Percentiles rank a stretch among this genome's conserved stretches.
phyloP scores from a whole-genome alignment of 2,329 filamentous ascomycete species.

The Stagonosporopsis tanaceti region DNA sequence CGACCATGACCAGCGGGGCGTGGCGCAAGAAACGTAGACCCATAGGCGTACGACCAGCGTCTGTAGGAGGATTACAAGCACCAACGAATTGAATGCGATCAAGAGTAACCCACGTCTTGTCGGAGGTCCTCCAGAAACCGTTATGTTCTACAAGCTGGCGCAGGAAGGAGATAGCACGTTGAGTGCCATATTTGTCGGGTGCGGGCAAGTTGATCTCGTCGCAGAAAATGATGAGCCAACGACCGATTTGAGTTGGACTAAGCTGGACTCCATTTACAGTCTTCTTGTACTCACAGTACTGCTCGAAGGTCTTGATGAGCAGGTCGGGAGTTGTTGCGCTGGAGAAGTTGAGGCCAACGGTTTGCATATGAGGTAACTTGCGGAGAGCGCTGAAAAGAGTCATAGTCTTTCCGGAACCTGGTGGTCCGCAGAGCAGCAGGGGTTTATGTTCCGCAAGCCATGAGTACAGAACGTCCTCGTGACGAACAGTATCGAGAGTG shows the following conservation, averaged over 20 bases:
- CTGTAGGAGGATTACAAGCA: constrained; percentile 97
- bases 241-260: constrained; percentile 93
- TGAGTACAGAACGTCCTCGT: constrained; percentile 99
- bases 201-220: constrained; percentile 99
- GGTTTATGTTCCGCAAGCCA: constrained; percentile 99
- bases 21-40: constrained; percentile 93
- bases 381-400: constrained; percentile 96
- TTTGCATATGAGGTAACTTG: constrained; percentile 98
- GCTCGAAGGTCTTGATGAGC: constrained; percentile 98
- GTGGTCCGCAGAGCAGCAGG: constrained; percentile 92
- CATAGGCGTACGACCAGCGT: constrained; percentile 94
- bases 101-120: constrained; percentile 97
- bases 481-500: constrained; percentile 93
- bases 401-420: constrained; percentile 99
- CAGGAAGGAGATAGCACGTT: constrained; percentile 95
- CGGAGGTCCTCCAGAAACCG: constrained; percentile 96
- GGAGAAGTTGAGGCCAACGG: constrained; percentile 98
- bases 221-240: constrained; percentile 98
- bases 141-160: constrained; percentile 98
- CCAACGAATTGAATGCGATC: constrained; percentile 99
- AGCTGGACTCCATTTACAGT: constrained; percentile 95
- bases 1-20: constrained; percentile 98
- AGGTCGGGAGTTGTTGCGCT: constrained; percentile 98
- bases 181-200: constrained; percentile 96
- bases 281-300: constrained; percentile 99